phyloP scores from a whole-genome alignment of 2,329 filamentous ascomycete species.

The Coleophoma crateriformis region DNA sequence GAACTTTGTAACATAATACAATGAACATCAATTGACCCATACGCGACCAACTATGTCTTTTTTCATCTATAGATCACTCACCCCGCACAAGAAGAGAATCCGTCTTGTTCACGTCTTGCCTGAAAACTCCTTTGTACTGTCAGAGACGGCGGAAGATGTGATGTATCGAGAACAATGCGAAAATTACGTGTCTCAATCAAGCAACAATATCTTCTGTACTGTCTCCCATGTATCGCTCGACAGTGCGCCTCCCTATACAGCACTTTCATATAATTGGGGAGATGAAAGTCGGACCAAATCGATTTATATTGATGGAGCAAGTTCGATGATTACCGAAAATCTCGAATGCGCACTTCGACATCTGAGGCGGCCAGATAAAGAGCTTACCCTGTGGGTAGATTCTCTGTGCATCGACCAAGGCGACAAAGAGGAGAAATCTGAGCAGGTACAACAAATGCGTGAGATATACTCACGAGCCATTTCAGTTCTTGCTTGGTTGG shows the following conservation, averaged over 20 bases:
- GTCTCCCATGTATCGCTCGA: neutral
- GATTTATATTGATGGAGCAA: constrained; percentile 4
- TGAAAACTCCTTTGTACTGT: too few species aligned
- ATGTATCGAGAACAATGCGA: neutral
- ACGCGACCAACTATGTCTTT: too few species aligned
- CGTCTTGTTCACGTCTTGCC: too few species aligned
- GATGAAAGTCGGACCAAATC: neutral
- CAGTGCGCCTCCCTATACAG: neutral
- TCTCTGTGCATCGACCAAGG: constrained; percentile 24
- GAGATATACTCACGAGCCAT: constrained; percentile 21
- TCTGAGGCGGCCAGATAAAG: constrained; percentile 3
- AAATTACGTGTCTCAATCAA: neutral
- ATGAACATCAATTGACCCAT: too few species aligned
- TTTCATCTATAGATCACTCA: too few species aligned
- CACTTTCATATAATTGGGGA: neutral
- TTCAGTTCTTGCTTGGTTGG: constrained; percentile 23
- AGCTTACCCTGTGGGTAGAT: constrained; percentile 21
- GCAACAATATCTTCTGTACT: neutral
- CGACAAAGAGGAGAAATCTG: constrained; percentile 14
- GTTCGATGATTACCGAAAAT: constrained; percentile 5
- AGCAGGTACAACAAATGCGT: constrained; percentile 21
- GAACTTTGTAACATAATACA: too few species aligned
- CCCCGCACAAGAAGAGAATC: too few species aligned
- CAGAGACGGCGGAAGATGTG: too few species aligned
- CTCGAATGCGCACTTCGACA: constrained; percentile 10